Evolutionary conservation across 164 flowering plant genomes (phyloP), one percentile per base, ranked within the genome.

Genomic region (Chimonanthus praecox): DNA sequence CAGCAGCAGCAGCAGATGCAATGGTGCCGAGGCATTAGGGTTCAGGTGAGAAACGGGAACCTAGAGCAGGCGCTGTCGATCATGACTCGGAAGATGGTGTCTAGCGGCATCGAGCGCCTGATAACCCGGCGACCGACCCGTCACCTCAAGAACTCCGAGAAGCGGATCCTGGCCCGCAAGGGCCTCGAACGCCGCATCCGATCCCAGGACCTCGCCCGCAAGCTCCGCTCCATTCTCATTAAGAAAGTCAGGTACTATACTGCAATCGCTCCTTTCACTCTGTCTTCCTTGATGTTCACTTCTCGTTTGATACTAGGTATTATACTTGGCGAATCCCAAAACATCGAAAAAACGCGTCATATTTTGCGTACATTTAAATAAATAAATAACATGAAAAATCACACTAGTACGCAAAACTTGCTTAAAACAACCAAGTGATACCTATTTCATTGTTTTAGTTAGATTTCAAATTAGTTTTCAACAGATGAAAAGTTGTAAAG

Each of bases 71-170:
- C 94, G 7, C 71, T 92, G 72, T 2, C 43, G 2, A 11, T 82
- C 0, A 75, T 92, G 94, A 84, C 87, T 83, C 82, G 89, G 47
- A 83, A 79, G 82, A 92, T 92, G 92, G 76, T 68, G 13, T 81
- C 90, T 6, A 90, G 94, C 73, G 94, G 96, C 49, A 83, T 90
- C 15, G 97, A 92, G 71, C 84, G 96, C 58, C 20, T 90, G 77
- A 88, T 92, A 8, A 86, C 80, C 84, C 21, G 54, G 9, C 77
- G 77, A 65, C 85, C 78, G 72, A 79, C 74, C 1, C 77, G 74
- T 69, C 97, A 92, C 70, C 64, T 90, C 75, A 92, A 90, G 86
- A 91, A 91, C 78, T 88, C 94, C 2, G 96, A 92, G 84, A 92
- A 90, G 80, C 84, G 91, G 6, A 83, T 90, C 48, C 70, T 92